Evolutionary conservation across 306 rosid genomes (phyloP).

Genomic region (Canavalia gladiata): DNA sequence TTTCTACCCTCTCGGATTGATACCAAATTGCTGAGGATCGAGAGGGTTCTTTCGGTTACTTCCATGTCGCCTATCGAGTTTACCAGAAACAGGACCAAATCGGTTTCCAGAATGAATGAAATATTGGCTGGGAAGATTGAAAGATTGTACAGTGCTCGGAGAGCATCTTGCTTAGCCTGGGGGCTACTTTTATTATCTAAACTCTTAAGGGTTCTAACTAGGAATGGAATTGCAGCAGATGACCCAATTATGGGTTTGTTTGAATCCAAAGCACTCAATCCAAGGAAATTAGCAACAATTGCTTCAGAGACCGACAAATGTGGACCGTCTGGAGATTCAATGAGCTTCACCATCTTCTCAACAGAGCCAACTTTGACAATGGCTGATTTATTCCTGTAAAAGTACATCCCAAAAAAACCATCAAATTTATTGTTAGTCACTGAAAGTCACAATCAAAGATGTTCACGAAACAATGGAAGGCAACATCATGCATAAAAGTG

Average conservation of each 20-base stretch:
- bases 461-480: conserved; percentile 18
- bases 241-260: conserved; percentile 92
- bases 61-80: conserved; percentile 85
- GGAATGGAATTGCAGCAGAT: conserved; percentile 80
- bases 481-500: conserved; percentile 1
- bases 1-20: conserved; percentile 80
- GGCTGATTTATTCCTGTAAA: conserved; percentile 88
- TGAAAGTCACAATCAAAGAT: not conserved
- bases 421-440: conserved; percentile 7
- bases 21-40: conserved; percentile 80
- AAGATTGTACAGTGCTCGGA: conserved; percentile 91
- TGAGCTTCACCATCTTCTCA: conserved; percentile 86
- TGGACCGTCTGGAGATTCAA: conserved; percentile 61
- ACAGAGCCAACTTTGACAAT: conserved; percentile 93
- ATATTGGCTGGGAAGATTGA: conserved; percentile 78
- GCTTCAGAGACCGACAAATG: conserved; percentile 80
- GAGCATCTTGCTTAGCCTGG: conserved; percentile 87
- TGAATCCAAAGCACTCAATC: conserved; percentile 90
- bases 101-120: conserved; percentile 72
- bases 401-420: not conserved
- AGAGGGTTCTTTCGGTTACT: conserved; percentile 78
- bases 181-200: conserved; percentile 55
- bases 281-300: conserved; percentile 88
- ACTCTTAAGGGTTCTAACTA: conserved; percentile 69
- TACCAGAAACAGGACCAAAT: conserved; percentile 70